Percentiles rank a stretch among this genome's conserved stretches.
Conservation (phyloP, 2,329 filamentous ascomycete species). For the Penicillium aurantiogriseum region DNA sequence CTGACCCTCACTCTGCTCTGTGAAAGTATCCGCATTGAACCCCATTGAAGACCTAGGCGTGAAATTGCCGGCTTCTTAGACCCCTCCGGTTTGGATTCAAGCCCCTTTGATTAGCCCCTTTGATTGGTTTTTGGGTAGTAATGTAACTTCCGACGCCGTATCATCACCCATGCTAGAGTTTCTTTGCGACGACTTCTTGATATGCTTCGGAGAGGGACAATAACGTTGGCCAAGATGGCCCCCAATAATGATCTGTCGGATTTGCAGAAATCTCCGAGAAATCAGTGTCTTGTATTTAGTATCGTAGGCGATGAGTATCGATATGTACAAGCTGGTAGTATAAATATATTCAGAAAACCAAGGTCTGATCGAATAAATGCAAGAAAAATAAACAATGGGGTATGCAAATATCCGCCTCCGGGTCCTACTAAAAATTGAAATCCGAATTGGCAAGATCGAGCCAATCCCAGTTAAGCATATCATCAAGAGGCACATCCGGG, state of each 20-base stretch:
- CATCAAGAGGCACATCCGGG: conserved; percentile 58
- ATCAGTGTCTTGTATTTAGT: neutral
- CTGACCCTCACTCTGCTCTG: neutral
- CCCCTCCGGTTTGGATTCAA: neutral
- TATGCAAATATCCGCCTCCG: neutral
- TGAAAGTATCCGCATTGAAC: neutral
- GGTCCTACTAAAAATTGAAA: conserved; percentile 25
- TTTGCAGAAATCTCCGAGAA: too few relatives aligned
- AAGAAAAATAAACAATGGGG: neutral
- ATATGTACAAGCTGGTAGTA: neutral
- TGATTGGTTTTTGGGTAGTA: too few relatives aligned
- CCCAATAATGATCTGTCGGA: neutral
- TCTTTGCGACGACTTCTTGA: neutral
- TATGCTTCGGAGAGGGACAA: neutral
- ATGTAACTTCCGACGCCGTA: too few relatives aligned
- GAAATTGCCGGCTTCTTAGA: neutral
- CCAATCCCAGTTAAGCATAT: conserved; percentile 60
- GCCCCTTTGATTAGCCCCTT: too few relatives aligned
- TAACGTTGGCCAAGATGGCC: neutral
- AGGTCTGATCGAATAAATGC: neutral
- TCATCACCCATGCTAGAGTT: too few relatives aligned
- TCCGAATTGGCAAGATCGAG: conserved; percentile 45
- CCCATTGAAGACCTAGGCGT: neutral
- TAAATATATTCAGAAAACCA: neutral
- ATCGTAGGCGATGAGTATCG: neutral